Percentiles rank a stretch among this genome's conserved stretches.
phyloP scores from a whole-genome alignment of 805 yeast species.

The Metschnikowia lochheadii region DNA sequence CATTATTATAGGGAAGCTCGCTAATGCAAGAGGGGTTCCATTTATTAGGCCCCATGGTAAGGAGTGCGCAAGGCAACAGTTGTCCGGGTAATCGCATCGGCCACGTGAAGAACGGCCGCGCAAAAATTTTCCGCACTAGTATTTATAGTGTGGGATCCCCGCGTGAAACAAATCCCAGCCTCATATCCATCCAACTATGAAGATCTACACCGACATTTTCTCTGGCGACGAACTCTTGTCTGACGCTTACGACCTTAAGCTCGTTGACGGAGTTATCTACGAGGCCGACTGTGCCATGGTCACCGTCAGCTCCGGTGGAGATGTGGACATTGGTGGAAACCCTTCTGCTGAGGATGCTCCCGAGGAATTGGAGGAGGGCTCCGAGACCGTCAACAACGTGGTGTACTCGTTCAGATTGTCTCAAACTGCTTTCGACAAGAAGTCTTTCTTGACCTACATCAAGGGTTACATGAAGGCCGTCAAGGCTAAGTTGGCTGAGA shows the following conservation, averaged over 20 bases:
- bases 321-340: conserved; percentile 98
- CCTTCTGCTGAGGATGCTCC: conserved; percentile 97
- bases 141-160: conserved; percentile 9
- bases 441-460: conserved; percentile 93
- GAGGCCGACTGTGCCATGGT: conserved; percentile 97
- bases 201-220: conserved; percentile 63
- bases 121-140: conserved; percentile 12
- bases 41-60: not conserved
- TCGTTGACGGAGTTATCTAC: conserved; percentile 86
- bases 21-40: not conserved
- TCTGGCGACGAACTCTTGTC: conserved; percentile 96
- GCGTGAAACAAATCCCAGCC: not conserved
- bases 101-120: conserved; percentile 6
- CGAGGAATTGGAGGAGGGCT: conserved; percentile 78
- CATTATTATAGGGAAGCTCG: not conserved
- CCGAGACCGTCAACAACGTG: conserved; percentile 93
- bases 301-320: conserved; percentile 75
- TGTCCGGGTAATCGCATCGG: conserved; percentile 19
- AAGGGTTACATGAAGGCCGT: conserved; percentile 98
- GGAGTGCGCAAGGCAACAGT: not conserved
- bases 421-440: conserved; percentile 95
- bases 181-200: conserved; percentile 25
- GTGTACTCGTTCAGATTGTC: conserved; percentile 98
- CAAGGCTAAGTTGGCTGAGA: conserved; percentile 87
- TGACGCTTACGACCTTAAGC: conserved; percentile 88